phyloP scores from a whole-genome alignment of 1,139 yeast species.

The Suhomyces chickasaworum region DNA sequence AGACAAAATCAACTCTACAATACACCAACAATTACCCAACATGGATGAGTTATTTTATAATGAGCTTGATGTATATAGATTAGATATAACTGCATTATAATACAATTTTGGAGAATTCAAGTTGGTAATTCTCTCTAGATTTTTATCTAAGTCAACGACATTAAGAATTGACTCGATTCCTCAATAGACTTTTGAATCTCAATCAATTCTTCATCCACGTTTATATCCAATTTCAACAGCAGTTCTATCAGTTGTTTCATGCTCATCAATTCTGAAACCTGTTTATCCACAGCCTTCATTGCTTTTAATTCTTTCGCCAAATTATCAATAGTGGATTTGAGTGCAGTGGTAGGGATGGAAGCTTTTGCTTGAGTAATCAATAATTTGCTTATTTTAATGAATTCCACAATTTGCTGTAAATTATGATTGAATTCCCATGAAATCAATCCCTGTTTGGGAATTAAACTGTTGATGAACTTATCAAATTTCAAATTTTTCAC shows the following conservation, averaged over 20 bases:
- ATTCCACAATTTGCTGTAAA: slow-evolving; percentile 28
- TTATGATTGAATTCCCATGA: slow-evolving; percentile 29
- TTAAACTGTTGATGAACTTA: slow-evolving; percentile 22
- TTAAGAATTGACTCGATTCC: slow-evolving; percentile 6
- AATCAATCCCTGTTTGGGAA: slow-evolving; percentile 17
- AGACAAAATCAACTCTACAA: too few species aligned
- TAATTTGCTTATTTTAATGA: slow-evolving; percentile 23
- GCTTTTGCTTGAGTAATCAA: slow-evolving; percentile 10
- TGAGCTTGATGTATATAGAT: too few species aligned
- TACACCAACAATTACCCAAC: too few species aligned
- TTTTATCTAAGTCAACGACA: slow-evolving; percentile 1
- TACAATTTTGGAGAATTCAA: too few species aligned
- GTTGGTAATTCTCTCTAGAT: too few species aligned
- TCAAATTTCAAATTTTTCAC: slow-evolving; percentile 34
- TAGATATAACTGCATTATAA: neutral
- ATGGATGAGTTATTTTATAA: too few species aligned
- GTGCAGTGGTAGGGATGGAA: slow-evolving; percentile 3
- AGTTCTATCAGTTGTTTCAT: neutral
- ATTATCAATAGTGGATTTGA: slow-evolving; percentile 9
- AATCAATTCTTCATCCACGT: slow-evolving; percentile 6
- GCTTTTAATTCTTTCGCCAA: slow-evolving; percentile 16
- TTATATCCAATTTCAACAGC: neutral
- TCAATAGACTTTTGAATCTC: slow-evolving; percentile 9
- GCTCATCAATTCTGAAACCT: slow-evolving; percentile 6
- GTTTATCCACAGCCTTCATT: slow-evolving; percentile 4